Conservation (phyloP, 2,329 filamentous ascomycete species). For the Monosporascus sp. region DNA sequence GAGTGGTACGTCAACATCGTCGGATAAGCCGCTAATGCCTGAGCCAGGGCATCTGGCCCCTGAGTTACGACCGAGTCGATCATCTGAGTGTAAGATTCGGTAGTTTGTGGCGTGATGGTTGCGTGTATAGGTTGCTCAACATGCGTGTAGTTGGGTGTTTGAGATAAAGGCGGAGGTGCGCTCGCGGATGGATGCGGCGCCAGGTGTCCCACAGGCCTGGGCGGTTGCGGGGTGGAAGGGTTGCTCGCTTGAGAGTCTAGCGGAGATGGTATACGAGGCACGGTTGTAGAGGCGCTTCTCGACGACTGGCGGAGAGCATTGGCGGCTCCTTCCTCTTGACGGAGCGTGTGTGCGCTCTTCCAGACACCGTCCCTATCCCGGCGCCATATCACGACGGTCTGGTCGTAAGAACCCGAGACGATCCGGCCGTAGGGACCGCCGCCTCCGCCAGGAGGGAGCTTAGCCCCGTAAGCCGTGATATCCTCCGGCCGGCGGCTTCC, state of each 20-base stretch:
- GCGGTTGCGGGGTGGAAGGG: conserved; percentile 3
- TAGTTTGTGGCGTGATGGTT: conserved; percentile 28
- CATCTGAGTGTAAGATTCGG: conserved; percentile 41
- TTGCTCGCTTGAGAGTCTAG: conserved; percentile 3
- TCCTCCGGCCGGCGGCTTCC: conserved; percentile 72
- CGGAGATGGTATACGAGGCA: conserved; percentile 12
- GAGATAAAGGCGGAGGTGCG: conserved; percentile 20
- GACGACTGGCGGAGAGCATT: conserved; percentile 34
- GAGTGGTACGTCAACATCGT: conserved; percentile 42
- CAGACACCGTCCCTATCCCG: conserved; percentile 80
- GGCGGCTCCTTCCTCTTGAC: conserved; percentile 65
- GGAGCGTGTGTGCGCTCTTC: conserved; percentile 69
- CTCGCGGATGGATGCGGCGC: conserved; percentile 17
- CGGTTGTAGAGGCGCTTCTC: conserved; percentile 3
- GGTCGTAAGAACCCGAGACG: conserved; percentile 93
- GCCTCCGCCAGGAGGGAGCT: conserved; percentile 83
- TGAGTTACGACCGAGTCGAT: conserved; percentile 50
- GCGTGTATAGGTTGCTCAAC: conserved; percentile 27
- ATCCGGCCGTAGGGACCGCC: conserved; percentile 90
- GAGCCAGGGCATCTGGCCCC: conserved; percentile 42
- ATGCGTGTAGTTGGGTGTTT: conserved; percentile 21
- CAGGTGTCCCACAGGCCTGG: conserved; percentile 7
- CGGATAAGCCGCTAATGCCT: conserved; percentile 42
- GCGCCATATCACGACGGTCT: conserved; percentile 93
- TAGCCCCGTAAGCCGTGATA: conserved; percentile 75